phyloP scores from a whole-genome alignment of 805 yeast species.

The Monosporozyma siamensis region DNA sequence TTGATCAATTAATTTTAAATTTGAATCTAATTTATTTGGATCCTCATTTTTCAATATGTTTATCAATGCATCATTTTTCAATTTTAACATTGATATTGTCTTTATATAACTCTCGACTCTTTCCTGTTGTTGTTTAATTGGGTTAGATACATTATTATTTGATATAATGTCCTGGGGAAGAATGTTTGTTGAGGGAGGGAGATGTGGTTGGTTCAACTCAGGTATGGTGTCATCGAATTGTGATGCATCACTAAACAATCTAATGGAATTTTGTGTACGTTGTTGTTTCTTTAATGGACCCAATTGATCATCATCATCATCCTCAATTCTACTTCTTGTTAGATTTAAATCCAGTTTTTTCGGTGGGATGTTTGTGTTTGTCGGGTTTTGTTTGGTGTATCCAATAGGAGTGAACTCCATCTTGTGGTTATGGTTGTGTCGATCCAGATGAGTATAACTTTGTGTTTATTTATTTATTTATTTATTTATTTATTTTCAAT shows the following conservation, averaged over 20 bases:
- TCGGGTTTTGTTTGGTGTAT: slow-evolving; percentile 16
- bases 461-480: too few species aligned
- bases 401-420: slow-evolving; percentile 40
- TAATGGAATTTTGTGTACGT: slow-evolving; percentile 14
- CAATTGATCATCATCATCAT: slow-evolving; percentile 2
- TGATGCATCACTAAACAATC: slow-evolving; percentile 24
- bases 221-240: slow-evolving; percentile 29
- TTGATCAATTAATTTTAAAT: slow-evolving; percentile 4
- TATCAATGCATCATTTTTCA: slow-evolving; percentile 23
- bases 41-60: slow-evolving; percentile 19
- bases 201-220: slow-evolving; percentile 5
- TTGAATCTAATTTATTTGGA: slow-evolving; percentile 4
- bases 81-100: slow-evolving; percentile 23
- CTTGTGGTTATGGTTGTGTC: slow-evolving; percentile 3
- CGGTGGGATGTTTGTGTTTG: neutral
- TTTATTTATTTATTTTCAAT: too few species aligned
- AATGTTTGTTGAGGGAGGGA: neutral
- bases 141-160: slow-evolving; percentile 21
- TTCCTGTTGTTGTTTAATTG: slow-evolving; percentile 27
- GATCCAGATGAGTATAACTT: too few species aligned
- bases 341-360: neutral
- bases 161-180: slow-evolving; percentile 1
- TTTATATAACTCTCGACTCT: slow-evolving; percentile 16
- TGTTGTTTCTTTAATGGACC: neutral
- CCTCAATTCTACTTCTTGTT: neutral